phyloP scores from a whole-genome alignment of 352 stramenopile genomes.

The Pythium pyrilobum region DNA sequence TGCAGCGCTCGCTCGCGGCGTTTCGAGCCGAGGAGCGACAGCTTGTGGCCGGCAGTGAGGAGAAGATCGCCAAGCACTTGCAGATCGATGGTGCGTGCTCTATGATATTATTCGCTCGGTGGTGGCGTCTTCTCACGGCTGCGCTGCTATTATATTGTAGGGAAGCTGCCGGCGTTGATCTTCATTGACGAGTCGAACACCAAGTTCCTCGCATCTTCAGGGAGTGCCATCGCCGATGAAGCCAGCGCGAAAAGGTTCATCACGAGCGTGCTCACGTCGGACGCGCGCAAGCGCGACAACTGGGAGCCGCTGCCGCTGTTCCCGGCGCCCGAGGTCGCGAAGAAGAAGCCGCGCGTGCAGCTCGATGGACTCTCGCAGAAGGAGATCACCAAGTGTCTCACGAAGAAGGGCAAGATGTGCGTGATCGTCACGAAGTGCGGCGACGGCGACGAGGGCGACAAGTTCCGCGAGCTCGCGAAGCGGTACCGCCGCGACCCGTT shows the following conservation, averaged over 20 bases:
- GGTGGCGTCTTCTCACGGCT: background rate
- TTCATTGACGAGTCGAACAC: conserved; percentile 44
- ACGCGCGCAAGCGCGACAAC: conserved; percentile 20
- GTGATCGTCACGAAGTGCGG: conserved; percentile 44
- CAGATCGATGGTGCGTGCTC: conserved; percentile 38
- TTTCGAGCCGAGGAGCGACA: no score
- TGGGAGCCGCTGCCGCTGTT: conserved; percentile 47
- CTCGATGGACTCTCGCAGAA: conserved; percentile 34
- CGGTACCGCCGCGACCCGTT: conserved; percentile 76
- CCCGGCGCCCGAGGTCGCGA: conserved; percentile 57
- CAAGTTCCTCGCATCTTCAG: conserved; percentile 39
- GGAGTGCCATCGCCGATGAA: conserved; percentile 28
- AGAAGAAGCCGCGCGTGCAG: conserved; percentile 57
- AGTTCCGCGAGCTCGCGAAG: conserved; percentile 61
- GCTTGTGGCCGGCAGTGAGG: conserved; percentile 56
- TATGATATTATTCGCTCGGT: background rate
- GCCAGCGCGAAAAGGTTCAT: conserved; percentile 60
- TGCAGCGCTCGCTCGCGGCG: no score
- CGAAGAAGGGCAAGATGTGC: conserved; percentile 66
- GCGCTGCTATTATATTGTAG: background rate
- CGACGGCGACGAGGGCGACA: conserved; percentile 9
- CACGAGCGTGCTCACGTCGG: conserved; percentile 27
- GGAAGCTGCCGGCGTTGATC: conserved; percentile 51
- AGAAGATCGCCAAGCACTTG: conserved; percentile 67
- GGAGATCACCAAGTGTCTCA: conserved; percentile 34